Percentiles rank a stretch among this genome's conserved stretches.
phyloP scores from a whole-genome alignment of 108 stramenopile genomes.

The Skeletonema potamos region DNA sequence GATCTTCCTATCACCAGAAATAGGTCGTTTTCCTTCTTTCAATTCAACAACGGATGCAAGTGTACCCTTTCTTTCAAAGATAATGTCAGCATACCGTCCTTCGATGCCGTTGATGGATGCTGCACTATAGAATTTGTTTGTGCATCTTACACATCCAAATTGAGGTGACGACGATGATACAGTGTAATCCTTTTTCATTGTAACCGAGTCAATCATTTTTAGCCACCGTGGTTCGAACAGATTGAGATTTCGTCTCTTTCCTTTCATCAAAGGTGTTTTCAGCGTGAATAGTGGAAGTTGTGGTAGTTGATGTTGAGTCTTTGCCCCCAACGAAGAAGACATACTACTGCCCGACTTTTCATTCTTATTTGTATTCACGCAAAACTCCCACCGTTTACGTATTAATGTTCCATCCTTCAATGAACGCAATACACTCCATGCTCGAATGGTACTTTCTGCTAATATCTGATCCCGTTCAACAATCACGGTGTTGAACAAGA shows the following conservation, averaged over 20 bases:
- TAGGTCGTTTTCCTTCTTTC: conserved; percentile 48
- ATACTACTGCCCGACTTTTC: no score
- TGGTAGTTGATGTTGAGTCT: conserved; percentile 23
- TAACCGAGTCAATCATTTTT: conserved; percentile 53
- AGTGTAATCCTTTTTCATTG: neutral
- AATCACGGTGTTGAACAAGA: conserved; percentile 55
- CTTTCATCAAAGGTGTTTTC: conserved; percentile 38
- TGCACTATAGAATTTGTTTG: conserved; percentile 64
- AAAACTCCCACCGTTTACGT: conserved; percentile 53
- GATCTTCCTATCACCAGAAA: conserved; percentile 54
- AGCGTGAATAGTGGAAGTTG: conserved; percentile 52
- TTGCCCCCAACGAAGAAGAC: neutral
- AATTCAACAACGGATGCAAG: conserved; percentile 36
- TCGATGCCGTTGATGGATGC: conserved; percentile 40
- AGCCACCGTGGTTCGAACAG: conserved; percentile 67
- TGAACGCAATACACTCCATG: conserved; percentile 27
- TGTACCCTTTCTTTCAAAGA: conserved; percentile 46
- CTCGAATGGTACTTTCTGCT: conserved; percentile 34
- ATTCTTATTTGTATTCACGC: conserved; percentile 2
- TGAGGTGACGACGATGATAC: neutral
- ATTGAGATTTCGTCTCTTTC: conserved; percentile 44
- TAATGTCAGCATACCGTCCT: conserved; percentile 56
- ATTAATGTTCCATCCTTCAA: conserved; percentile 42
- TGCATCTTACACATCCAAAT: conserved; percentile 58
- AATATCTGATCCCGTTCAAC: conserved; percentile 48